Percentiles rank a stretch among this genome's conserved stretches.
phyloP scores from a whole-genome alignment of 225 moss, liverwort and hornwort genomes.

The Takakia lepidozioides region DNA sequence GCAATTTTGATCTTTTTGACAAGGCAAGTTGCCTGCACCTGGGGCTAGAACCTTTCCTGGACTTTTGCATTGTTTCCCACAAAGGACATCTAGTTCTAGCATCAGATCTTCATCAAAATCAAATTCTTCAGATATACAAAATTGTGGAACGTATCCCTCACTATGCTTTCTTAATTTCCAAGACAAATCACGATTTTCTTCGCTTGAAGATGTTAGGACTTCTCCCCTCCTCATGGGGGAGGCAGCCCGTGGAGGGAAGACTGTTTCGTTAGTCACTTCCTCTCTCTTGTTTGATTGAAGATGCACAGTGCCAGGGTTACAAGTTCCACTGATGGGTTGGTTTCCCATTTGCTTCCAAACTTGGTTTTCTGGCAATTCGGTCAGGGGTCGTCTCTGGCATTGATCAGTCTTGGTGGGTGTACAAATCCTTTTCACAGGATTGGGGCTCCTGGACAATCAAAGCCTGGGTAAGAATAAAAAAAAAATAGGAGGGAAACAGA shows the following conservation, averaged over 20 bases:
- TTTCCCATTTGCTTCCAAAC: no score
- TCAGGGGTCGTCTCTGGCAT: constrained; percentile 20
- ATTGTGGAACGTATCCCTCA: constrained; percentile 2
- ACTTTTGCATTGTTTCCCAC: constrained; percentile 14
- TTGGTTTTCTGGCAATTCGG: constrained; percentile 14
- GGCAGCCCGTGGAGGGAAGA: no score
- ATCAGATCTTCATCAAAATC: constrained; percentile 59
- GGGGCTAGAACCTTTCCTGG: constrained; percentile 6
- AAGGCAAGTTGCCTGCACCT: no score
- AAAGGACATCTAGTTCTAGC: constrained; percentile 57
- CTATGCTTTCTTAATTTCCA: no score
- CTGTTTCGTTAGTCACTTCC: no score
- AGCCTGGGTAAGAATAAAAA: not conserved
- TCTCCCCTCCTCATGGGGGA: no score
- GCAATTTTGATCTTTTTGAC: no score
- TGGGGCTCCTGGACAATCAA: constrained; percentile 20
- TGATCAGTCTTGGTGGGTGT: constrained; percentile 17
- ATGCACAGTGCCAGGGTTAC: no score
- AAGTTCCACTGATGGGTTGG: no score
- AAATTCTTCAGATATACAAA: constrained; percentile 25
- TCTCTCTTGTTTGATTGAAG: no score
- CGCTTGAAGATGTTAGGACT: no score
- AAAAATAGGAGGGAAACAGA: not conserved
- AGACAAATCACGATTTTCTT: no score
- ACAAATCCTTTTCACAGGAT: constrained; percentile 36